Percentiles rank a stretch among this genome's conserved stretches.
Conservation (phyloP, 2,329 filamentous ascomycete species). For the Clonostachys sp. region DNA sequence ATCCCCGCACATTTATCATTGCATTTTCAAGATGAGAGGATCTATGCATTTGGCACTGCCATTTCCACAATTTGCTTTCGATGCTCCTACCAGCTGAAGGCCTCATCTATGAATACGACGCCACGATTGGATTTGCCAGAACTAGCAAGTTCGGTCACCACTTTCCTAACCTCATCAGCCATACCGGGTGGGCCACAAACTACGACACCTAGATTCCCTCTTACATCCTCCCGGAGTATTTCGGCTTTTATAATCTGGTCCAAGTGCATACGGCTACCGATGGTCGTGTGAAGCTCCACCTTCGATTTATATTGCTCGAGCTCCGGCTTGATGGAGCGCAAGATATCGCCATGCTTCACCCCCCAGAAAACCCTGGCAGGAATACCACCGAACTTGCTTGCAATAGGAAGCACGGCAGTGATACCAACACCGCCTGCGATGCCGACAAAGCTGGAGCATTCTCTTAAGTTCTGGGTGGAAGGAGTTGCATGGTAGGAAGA, state of each 20-base stretch:
- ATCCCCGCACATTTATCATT: too few relatives aligned
- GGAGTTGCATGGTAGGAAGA: slow-evolving; percentile 11
- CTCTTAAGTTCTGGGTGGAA: slow-evolving; percentile 3
- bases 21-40: too few relatives aligned
- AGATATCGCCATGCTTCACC: slow-evolving; percentile 4
- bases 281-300: background rate
- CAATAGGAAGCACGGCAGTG: slow-evolving; percentile 7
- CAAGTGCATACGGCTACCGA: slow-evolving; percentile 2
- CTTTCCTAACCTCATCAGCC: slow-evolving; percentile 8
- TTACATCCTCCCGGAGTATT: background rate
- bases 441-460: slow-evolving; percentile 8
- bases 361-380: slow-evolving; percentile 10
- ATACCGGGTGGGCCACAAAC: slow-evolving; percentile 9
- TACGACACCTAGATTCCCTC: slow-evolving; percentile 4
- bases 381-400: slow-evolving; percentile 3
- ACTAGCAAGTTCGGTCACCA: slow-evolving; percentile 4
- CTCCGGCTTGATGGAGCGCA: slow-evolving; percentile 3
- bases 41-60: too few relatives aligned
- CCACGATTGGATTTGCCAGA: slow-evolving; percentile 1
- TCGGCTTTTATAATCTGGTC: slow-evolving; percentile 3
- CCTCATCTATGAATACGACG: slow-evolving; percentile 4
- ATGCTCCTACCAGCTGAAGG: slow-evolving; percentile 3
- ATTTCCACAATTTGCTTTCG: too few relatives aligned
- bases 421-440: slow-evolving; percentile 9
- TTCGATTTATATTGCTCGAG: slow-evolving; percentile 2